phyloP scores from a whole-genome alignment of 2,329 filamentous ascomycete species.

The Orbilia oligospora region DNA sequence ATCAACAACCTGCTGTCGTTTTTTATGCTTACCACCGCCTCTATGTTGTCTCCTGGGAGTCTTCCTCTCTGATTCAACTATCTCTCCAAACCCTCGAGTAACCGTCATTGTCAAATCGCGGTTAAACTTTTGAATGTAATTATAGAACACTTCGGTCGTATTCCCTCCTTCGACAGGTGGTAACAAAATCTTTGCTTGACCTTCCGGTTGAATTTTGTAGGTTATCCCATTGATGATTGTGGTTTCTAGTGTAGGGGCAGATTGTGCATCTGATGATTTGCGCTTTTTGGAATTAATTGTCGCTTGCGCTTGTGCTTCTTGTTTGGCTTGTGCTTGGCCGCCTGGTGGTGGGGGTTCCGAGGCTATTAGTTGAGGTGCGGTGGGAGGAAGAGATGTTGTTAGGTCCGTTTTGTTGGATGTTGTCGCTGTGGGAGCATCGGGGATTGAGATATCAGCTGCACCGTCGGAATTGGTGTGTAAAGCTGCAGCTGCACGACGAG shows the following conservation, averaged over 20 bases:
- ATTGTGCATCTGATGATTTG: neutral
- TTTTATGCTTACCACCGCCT: slow-evolving; percentile 67
- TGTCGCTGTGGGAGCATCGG: slow-evolving; percentile 6
- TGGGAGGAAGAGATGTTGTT: neutral
- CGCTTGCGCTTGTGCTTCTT: neutral
- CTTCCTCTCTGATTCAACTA: slow-evolving; percentile 71
- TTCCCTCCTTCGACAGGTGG: slow-evolving; percentile 2
- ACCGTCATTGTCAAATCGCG: slow-evolving; percentile 92
- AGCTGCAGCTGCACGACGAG: neutral
- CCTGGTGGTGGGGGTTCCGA: slow-evolving; percentile 30
- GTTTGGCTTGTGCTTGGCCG: slow-evolving; percentile 43
- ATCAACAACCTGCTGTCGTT: slow-evolving; percentile 70
- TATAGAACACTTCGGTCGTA: slow-evolving; percentile 87
- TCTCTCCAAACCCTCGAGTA: slow-evolving; percentile 88
- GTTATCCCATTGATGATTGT: slow-evolving; percentile 29
- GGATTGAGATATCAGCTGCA: neutral
- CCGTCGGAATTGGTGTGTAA: neutral
- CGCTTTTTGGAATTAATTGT: slow-evolving; percentile 22
- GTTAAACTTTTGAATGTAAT: slow-evolving; percentile 99
- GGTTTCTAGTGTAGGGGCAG: slow-evolving; percentile 35
- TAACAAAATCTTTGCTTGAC: slow-evolving; percentile 42
- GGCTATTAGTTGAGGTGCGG: neutral
- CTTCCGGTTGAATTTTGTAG: slow-evolving; percentile 54
- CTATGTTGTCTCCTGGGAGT: slow-evolving; percentile 67
- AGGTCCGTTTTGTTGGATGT: too few species aligned